A percentile compares a stretch with the other conserved stretches of the same genome.
Conservation (phyloP, 768 basidiomycete species). For the Podaxis rugospora region DNA sequence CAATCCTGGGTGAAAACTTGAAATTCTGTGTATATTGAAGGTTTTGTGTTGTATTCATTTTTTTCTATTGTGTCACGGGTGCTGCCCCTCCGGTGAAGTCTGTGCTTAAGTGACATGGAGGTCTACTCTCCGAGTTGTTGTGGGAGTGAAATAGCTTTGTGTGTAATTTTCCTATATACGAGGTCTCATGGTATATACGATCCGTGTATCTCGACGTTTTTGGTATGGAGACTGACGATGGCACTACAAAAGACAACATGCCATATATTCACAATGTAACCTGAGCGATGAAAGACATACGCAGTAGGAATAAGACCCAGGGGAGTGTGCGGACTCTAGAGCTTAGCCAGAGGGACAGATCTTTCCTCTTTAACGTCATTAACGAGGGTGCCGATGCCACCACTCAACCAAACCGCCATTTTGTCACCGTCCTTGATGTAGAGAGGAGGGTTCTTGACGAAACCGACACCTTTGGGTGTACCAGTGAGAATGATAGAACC, state of each 20-base stretch:
- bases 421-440: conserved; percentile 74
- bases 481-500: conserved; percentile 83
- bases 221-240: background rate
- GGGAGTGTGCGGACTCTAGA: background rate
- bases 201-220: background rate
- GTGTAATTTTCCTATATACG: background rate
- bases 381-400: conserved; percentile 74
- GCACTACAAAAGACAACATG: background rate
- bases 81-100: background rate
- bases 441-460: conserved; percentile 63
- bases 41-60: no score
- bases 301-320: background rate
- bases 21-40: background rate
- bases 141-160: background rate
- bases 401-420: conserved; percentile 62
- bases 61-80: background rate
- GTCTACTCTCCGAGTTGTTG: background rate
- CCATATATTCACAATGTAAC: background rate
- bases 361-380: conserved; percentile 75
- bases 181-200: background rate
- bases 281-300: background rate
- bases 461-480: conserved; percentile 81
- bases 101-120: background rate
- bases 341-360: conserved; percentile 3
- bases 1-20: background rate